A percentile compares a stretch with the other conserved stretches of the same genome.
These are phyloP conservation scores for Rhipidocladum racemiflorum DNA, from an alignment of 176 grass and related monocot genomes.

Conservation along the genomic window DNA sequence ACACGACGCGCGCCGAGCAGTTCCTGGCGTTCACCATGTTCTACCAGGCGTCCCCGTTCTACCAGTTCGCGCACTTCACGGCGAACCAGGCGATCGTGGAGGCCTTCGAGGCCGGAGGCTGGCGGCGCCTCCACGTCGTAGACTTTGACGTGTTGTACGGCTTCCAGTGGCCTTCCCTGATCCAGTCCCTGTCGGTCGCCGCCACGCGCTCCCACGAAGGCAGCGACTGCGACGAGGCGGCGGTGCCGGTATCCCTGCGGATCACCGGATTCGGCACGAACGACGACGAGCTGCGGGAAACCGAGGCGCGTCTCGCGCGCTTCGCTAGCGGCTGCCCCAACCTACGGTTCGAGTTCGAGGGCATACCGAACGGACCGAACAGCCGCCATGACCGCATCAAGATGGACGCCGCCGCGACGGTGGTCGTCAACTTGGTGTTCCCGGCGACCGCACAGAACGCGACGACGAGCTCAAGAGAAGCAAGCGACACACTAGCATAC, in stretches of 20 bases:
- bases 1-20: conserved; percentile 20
- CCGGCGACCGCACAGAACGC: conserved; percentile 28
- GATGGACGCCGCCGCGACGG: conserved; percentile 42
- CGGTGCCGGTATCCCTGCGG: conserved; percentile 45
- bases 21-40: conserved; percentile 68
- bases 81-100: conserved; percentile 94
- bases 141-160: conserved; percentile 80
- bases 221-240: not conserved
- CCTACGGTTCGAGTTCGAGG: conserved; percentile 63
- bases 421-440: conserved; percentile 75
- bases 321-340: conserved; percentile 59
- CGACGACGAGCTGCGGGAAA: conserved; percentile 56
- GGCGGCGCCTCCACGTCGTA: conserved; percentile 53
- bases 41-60: conserved; percentile 63
- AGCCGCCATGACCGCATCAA: not conserved
- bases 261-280: conserved; percentile 59
- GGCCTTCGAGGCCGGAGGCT: conserved; percentile 51
- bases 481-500: conserved; percentile 32
- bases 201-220: conserved; percentile 3
- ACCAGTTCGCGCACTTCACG: conserved; percentile 87
- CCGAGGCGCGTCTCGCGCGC: conserved; percentile 42
- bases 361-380: conserved; percentile 33
- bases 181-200: conserved; percentile 70
- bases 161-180: conserved; percentile 92
- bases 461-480: conserved; percentile 27